phyloP scores from a whole-genome alignment of 306 rosid species.

The Begonia loranthoides region DNA sequence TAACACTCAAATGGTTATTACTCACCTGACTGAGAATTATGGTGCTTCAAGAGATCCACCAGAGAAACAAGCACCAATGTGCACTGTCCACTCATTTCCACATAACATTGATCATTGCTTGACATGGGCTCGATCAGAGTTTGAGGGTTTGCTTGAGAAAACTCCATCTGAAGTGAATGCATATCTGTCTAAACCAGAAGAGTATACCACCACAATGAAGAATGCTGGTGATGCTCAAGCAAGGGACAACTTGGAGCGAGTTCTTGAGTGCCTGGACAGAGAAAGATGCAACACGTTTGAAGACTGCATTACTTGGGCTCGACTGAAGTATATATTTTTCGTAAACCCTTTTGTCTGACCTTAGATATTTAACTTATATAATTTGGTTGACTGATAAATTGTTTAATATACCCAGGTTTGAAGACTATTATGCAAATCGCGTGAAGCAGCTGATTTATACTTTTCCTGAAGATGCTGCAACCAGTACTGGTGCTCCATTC shows the following conservation, averaged over 20 bases:
- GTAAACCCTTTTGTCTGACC: too few species aligned
- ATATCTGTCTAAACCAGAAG: constrained; percentile 69
- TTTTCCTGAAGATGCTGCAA: constrained; percentile 90
- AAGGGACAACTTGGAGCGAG: constrained; percentile 86
- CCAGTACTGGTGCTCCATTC: constrained; percentile 89
- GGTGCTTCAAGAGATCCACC: constrained; percentile 99
- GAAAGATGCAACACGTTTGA: constrained; percentile 72
- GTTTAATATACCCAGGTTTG: constrained; percentile 40
- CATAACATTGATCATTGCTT: constrained; percentile 96
- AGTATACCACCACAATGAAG: constrained; percentile 49
- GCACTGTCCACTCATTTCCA: constrained; percentile 96
- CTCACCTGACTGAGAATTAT: constrained; percentile 91
- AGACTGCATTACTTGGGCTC: constrained; percentile 88
- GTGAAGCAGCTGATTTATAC: constrained; percentile 86
- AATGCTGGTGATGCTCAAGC: constrained; percentile 97
- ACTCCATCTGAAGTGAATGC: constrained; percentile 91
- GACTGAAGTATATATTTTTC: constrained; percentile 80
- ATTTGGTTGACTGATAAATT: background rate
- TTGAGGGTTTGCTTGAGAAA: constrained; percentile 96
- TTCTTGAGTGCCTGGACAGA: constrained; percentile 78
- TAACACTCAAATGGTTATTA: constrained; percentile 98
- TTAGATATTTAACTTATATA: too few species aligned
- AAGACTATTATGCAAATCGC: constrained; percentile 78
- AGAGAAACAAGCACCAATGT: constrained; percentile 98
- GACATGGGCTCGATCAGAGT: constrained; percentile 99